Evolutionary conservation across 441 rosid genomes (phyloP), one percentile per base, ranked within the genome.

Genomic region (Eruca vesicaria): DNA sequence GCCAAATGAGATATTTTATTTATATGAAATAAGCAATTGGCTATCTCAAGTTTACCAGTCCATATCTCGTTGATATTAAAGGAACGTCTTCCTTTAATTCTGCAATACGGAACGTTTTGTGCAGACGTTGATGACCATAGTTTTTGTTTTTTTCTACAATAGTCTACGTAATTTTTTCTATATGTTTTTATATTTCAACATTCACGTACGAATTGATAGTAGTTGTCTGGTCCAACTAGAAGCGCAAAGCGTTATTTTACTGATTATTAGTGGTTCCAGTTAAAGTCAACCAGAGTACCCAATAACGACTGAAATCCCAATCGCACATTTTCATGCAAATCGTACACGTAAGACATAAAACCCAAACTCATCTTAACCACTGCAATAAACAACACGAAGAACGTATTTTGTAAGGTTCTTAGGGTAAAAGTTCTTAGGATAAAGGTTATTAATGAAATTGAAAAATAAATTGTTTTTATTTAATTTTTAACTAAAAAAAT

Each of bases 21-120:
- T 53, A 53, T 53, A 53, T 6, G 33, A 63, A 5, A 41, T 28
- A 18, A 62, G 66, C 23, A 62, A 35, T n/a, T 48, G 55, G 35
- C 5, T 12, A 64, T 28, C 64, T 63, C 63, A 63, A 53, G 63
- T 63, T 55, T 56, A 56, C 18, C 32, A 66, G 72, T 66, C 78
- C 9, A 59, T 41, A n/a, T 65, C 58, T 56, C 14, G 32, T 18
- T 29, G 70, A 55, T 56, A 7, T 29, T 19, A 64, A 55, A 36
- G 29, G 45, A 45, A 28, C 56, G n/a, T 63, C 41, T 73, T 19
- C 12, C 31, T 66, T 12, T 32, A 29, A 4, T 26, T 56, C 16
- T 0, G 12, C 21, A 36, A 57, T 38, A 65, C 41, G 55, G 9
- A 63, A 35, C 52, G 20, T 66, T 52, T 11, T 59, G 23, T 59